Conservation (phyloP, 2,329 filamentous ascomycete genomes). For the Arthrobotrys megalospora region DNA sequence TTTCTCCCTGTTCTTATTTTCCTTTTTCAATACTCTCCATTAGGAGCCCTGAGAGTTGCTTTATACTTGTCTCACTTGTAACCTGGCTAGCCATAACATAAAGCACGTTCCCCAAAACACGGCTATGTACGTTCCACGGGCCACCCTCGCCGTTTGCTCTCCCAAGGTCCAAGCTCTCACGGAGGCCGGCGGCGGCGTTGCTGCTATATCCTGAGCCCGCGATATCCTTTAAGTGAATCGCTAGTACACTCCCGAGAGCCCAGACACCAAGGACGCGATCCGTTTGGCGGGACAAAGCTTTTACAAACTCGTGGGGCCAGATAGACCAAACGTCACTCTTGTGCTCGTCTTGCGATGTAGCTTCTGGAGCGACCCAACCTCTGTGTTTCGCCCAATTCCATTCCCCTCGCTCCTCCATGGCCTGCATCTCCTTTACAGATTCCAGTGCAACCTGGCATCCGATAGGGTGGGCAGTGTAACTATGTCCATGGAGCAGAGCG, state of each 20-base stretch:
- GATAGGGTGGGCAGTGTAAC: constrained; percentile 82
- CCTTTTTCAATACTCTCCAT: no score
- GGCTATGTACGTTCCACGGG: constrained; percentile 16
- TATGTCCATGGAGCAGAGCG: constrained; percentile 79
- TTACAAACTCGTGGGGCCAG: not conserved
- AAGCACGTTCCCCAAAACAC: not conserved
- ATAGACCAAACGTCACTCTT: constrained; percentile 41
- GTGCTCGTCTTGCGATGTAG: constrained; percentile 64
- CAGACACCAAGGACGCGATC: constrained; percentile 76
- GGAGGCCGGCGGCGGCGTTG: not conserved
- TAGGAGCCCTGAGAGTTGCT: no score
- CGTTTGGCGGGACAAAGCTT: not conserved
- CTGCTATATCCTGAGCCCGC: not conserved
- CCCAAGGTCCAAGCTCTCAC: not conserved
- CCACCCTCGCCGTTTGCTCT: constrained; percentile 1
- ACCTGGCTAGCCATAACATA: no score
- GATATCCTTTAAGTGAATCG: constrained; percentile 70
- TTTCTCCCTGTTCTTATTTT: no score
- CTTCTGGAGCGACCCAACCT: constrained; percentile 68
- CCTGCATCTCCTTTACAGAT: constrained; percentile 74
- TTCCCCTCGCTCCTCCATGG: constrained; percentile 72
- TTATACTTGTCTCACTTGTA: no score
- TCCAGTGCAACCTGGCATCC: constrained; percentile 84
- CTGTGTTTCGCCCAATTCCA: constrained; percentile 73
- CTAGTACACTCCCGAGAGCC: constrained; percentile 81